phyloP scores from a whole-genome alignment of 2,329 filamentous ascomycete genomes.

The Exophiala sideris region DNA sequence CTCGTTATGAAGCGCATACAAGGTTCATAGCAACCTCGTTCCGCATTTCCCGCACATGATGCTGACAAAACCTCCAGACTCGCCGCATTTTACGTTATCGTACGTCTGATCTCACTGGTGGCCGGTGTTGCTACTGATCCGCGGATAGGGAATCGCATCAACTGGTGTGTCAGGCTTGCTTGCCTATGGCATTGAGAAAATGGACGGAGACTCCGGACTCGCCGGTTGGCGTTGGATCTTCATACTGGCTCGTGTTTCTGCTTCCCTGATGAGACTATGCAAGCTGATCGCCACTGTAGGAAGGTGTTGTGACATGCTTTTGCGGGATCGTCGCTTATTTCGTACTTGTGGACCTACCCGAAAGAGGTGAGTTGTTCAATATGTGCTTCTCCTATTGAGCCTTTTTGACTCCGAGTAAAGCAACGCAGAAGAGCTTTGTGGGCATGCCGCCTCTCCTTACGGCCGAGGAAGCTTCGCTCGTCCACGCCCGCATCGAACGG shows the following conservation, averaged over 20 bases:
- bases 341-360: constrained; percentile 69
- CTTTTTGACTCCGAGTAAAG: neutral
- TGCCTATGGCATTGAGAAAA: constrained; percentile 55
- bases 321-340: constrained; percentile 51
- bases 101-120: constrained; percentile 30
- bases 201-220: constrained; percentile 55
- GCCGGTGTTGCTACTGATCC: constrained; percentile 8
- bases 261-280: constrained; percentile 33
- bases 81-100: constrained; percentile 30
- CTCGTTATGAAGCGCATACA: constrained; percentile 36
- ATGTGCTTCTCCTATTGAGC: constrained; percentile 41
- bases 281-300: constrained; percentile 33
- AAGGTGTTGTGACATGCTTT: constrained; percentile 49
- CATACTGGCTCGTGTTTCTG: constrained; percentile 26
- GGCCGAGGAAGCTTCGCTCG: constrained; percentile 5
- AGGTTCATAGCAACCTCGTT: constrained; percentile 21
- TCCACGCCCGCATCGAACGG: constrained; percentile 47
- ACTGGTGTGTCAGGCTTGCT: constrained; percentile 59
- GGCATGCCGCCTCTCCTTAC: constrained; percentile 12
- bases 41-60: neutral
- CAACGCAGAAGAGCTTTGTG: neutral
- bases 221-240: constrained; percentile 61
- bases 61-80: neutral
- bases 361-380: constrained; percentile 67
- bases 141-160: constrained; percentile 26